These are phyloP conservation scores for Blumeriella jaapii DNA, from an alignment of 2,329 filamentous ascomycete species.

Conservation along the genomic window DNA sequence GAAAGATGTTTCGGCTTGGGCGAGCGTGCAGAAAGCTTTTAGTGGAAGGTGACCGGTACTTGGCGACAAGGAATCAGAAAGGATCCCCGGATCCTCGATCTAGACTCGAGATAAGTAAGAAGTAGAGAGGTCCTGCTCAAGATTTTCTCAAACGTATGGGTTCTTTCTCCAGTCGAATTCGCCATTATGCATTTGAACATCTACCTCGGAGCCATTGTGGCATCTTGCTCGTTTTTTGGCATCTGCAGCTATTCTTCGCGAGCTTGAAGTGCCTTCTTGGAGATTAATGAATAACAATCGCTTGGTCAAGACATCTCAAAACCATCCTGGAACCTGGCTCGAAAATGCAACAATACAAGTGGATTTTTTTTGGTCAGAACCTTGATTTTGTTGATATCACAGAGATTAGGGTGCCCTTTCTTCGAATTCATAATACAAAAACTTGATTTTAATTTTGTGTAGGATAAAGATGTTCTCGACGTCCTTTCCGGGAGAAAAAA, in stretches of 20 bases:
- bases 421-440: neutral
- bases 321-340: conserved; percentile 9
- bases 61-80: no score
- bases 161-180: no score
- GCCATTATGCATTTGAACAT: conserved; percentile 1
- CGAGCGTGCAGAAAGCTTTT: no score
- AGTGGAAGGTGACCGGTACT: no score
- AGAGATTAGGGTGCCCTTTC: conserved; percentile 8
- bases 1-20: no score
- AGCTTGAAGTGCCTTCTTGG: neutral
- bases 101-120: no score
- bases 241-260: conserved; percentile 1
- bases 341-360: conserved; percentile 10
- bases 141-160: no score
- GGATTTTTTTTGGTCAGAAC: conserved; percentile 10
- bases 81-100: no score
- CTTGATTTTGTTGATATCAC: conserved; percentile 14
- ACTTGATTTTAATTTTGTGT: neutral
- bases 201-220: conserved; percentile 1
- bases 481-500: neutral
- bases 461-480: conserved; percentile 2
- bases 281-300: conserved; percentile 4
- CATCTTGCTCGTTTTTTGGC: conserved; percentile 1
- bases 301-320: conserved; percentile 11
- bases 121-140: no score